Conservation (phyloP, 208 protist genomes). For the Leishmania major region DNA sequence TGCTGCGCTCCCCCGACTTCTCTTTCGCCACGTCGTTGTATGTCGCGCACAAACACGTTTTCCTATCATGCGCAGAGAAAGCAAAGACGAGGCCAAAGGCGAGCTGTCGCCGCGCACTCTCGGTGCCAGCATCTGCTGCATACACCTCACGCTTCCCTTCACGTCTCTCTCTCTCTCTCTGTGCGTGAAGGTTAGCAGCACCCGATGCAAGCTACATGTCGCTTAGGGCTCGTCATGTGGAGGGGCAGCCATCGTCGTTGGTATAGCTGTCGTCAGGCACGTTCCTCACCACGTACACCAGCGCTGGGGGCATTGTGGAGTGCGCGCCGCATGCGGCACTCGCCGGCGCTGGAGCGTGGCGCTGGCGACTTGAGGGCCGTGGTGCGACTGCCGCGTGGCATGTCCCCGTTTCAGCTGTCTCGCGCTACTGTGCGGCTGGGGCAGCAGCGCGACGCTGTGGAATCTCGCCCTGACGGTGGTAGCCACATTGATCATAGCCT, state of each 20-base stretch:
- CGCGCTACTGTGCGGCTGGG: background rate
- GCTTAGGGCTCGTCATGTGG: background rate
- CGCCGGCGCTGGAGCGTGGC: background rate
- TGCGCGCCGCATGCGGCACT: background rate
- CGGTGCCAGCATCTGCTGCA: background rate
- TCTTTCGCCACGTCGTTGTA: background rate
- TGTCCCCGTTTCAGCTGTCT: slow-evolving; percentile 17
- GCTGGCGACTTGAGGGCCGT: background rate
- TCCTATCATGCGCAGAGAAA: too few relatives aligned
- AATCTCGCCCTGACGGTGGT: background rate
- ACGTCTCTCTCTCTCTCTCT: background rate
- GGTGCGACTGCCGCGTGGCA: slow-evolving; percentile 21
- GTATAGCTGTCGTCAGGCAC: background rate
- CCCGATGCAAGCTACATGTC: background rate
- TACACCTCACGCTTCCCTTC: background rate
- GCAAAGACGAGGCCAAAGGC: too few relatives aligned
- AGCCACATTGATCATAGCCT: background rate
- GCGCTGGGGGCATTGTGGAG: background rate
- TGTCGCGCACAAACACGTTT: background rate
- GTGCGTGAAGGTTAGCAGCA: background rate
- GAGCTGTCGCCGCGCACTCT: too few relatives aligned
- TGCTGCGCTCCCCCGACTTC: background rate
- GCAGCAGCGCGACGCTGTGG: background rate
- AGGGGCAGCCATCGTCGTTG: background rate
- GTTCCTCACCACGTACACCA: background rate